Evolutionary conservation across 2,329 filamentous ascomycete genomes (phyloP).

Genomic region (Microascus cirrosus): DNA sequence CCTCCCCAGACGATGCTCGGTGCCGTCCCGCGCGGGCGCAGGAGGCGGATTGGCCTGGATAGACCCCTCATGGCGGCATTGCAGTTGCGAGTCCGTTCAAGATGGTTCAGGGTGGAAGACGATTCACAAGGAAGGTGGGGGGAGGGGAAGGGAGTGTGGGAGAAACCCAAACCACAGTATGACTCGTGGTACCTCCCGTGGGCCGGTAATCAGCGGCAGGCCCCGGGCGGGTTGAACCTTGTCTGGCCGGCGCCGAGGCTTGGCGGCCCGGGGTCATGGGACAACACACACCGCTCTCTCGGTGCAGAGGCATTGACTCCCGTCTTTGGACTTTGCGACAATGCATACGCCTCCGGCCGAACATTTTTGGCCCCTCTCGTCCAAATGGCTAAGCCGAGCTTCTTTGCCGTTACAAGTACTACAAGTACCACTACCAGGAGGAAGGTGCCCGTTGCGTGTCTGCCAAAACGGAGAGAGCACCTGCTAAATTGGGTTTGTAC

Average conservation of each 20-base stretch:
- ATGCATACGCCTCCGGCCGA: too few species aligned
- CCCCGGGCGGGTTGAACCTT: not conserved
- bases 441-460: too few species aligned
- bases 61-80: constrained; percentile 13
- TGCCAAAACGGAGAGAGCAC: too few species aligned
- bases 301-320: not conserved
- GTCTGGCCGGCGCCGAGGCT: not conserved
- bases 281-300: not conserved
- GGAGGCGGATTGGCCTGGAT: constrained; percentile 6
- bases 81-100: not conserved
- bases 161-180: not conserved
- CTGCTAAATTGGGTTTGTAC: too few species aligned
- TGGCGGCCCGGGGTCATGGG: not conserved
- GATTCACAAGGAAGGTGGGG: not conserved
- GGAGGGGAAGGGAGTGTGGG: not conserved
- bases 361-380: too few species aligned
- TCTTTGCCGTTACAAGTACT: too few species aligned
- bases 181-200: not conserved
- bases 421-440: too few species aligned
- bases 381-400: too few species aligned
- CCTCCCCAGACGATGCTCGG: not conserved
- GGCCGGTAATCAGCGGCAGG: not conserved
- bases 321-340: too few species aligned
- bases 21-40: not conserved
- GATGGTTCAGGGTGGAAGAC: not conserved